phyloP scores from a whole-genome alignment of 345 rosid genomes.

The Cochlearia excelsa region DNA sequence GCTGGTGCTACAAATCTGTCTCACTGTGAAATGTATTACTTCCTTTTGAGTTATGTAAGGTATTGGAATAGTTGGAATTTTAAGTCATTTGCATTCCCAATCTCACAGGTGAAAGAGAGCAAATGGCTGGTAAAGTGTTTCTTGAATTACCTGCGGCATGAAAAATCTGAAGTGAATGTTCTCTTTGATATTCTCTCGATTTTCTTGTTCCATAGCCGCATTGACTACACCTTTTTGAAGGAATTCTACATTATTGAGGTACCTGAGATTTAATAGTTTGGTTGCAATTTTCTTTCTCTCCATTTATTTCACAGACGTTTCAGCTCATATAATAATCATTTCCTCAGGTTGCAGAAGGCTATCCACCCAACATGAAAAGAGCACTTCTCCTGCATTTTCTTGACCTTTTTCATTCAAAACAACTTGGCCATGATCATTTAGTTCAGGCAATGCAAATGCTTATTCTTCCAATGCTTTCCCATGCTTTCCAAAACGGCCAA shows the following conservation, averaged over 20 bases:
- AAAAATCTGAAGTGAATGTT: constrained; percentile 76
- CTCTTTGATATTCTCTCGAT: constrained; percentile 91
- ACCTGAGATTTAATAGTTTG: constrained; percentile 23
- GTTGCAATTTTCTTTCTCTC: neutral
- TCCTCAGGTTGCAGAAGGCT: constrained; percentile 91
- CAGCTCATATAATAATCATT: constrained; percentile 24
- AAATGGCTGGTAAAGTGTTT: constrained; percentile 99
- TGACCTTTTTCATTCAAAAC: constrained; percentile 86
- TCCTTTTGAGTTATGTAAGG: constrained; percentile 11
- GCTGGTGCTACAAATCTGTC: constrained; percentile 10
- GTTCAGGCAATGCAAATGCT: constrained; percentile 99
- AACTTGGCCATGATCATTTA: constrained; percentile 89
- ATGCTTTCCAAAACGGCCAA: constrained; percentile 84
- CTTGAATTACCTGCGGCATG: constrained; percentile 82
- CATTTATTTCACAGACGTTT: constrained; percentile 16
- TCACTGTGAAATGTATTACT: constrained; percentile 9
- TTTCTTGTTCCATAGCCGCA: constrained; percentile 87
- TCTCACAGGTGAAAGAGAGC: constrained; percentile 93
- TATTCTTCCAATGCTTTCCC: constrained; percentile 96
- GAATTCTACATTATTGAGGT: constrained; percentile 99
- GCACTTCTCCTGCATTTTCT: constrained; percentile 84
- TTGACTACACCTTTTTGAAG: constrained; percentile 94
- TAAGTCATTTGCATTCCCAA: constrained; percentile 27
- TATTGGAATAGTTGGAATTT: constrained; percentile 18
- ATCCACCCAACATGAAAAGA: constrained; percentile 76